Evolutionary conservation across 2,329 filamentous ascomycete species (phyloP).

Genomic region (Talaromyces albobiverticillius): DNA sequence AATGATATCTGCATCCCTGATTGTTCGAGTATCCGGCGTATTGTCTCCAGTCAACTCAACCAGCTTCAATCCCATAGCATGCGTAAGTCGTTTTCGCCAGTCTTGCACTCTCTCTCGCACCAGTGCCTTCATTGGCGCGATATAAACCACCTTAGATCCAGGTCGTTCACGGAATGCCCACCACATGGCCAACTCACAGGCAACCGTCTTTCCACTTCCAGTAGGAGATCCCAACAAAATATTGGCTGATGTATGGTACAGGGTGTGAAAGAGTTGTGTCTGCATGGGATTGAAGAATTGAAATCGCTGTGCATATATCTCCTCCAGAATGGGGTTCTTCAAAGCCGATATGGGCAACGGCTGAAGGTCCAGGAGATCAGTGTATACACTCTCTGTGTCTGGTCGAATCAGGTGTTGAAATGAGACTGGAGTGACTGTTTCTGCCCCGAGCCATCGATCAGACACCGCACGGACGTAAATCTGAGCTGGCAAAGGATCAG

Average conservation of each 20-base stretch:
- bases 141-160: slow-evolving; percentile 96
- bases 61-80: slow-evolving; percentile 79
- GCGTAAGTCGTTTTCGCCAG: slow-evolving; percentile 79
- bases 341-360: slow-evolving; percentile 82
- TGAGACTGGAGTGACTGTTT: slow-evolving; percentile 91
- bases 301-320: slow-evolving; percentile 84
- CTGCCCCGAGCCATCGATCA: slow-evolving; percentile 93
- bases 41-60: slow-evolving; percentile 98
- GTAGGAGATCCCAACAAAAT: slow-evolving; percentile 94
- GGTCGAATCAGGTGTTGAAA: slow-evolving; percentile 97
- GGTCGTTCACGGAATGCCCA: slow-evolving; percentile 95
- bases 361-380: slow-evolving; percentile 86
- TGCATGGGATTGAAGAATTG: slow-evolving; percentile 99
- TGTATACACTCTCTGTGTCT: slow-evolving; percentile 96
- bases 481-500: slow-evolving; percentile 88
- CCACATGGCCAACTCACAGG: slow-evolving; percentile 97
- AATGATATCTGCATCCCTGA: slow-evolving; percentile 93
- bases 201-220: slow-evolving; percentile 95
- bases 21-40: slow-evolving; percentile 92
- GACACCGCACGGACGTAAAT: slow-evolving; percentile 95
- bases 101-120: slow-evolving; percentile 95
- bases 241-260: slow-evolving; percentile 90
- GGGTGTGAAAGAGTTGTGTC: slow-evolving; percentile 94
- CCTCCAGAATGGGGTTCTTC: slow-evolving; percentile 82
- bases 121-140: slow-evolving; percentile 98